Conservation (phyloP, 2,329 filamentous ascomycete species). For the Colletotrichum liriopes region DNA sequence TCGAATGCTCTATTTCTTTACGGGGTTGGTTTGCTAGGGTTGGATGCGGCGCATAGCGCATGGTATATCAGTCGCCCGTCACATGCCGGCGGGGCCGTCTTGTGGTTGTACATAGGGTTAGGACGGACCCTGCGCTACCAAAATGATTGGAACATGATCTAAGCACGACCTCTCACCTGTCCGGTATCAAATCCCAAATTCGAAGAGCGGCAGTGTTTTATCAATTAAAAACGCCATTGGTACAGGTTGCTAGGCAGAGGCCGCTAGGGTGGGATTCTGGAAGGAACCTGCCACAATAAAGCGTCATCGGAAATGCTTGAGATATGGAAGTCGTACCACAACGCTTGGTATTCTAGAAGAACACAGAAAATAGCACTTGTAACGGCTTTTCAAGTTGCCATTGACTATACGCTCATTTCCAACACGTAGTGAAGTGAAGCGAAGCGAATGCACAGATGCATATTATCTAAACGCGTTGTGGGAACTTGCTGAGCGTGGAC, state of each 20-base stretch:
- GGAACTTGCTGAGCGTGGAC: background rate
- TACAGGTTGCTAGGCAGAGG: background rate
- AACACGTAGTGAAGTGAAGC: background rate
- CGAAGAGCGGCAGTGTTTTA: background rate
- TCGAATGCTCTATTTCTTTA: background rate
- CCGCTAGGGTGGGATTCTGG: background rate
- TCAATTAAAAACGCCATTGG: background rate
- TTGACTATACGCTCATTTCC: background rate
- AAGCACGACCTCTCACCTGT: background rate
- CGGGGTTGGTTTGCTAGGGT: background rate
- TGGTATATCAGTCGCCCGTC: background rate
- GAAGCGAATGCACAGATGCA: background rate
- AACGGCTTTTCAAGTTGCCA: background rate
- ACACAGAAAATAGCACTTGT: background rate
- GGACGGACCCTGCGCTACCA: background rate
- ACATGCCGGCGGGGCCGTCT: background rate
- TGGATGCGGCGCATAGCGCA: background rate
- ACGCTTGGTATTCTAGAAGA: too few species aligned
- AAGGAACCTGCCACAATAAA: background rate
- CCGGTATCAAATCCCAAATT: background rate
- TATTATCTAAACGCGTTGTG: slow-evolving; percentile 1
- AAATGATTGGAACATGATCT: background rate
- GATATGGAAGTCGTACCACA: too few species aligned
- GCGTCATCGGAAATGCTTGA: background rate
- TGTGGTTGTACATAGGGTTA: background rate